Conservation (phyloP, 2,329 filamentous ascomycete genomes). For the Cryphonectria nitschkei region DNA sequence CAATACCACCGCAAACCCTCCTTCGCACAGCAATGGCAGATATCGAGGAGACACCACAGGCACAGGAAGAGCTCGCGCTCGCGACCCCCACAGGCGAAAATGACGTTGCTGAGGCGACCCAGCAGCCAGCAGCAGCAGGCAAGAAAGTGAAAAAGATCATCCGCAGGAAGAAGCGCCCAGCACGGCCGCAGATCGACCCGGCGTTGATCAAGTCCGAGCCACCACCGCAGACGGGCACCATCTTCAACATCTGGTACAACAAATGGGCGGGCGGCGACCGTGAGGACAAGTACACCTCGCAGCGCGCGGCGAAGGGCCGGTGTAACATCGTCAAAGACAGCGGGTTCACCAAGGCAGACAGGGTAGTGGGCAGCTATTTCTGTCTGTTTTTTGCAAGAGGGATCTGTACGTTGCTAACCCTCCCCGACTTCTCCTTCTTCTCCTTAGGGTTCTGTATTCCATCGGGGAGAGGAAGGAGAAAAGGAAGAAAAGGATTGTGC, state of each 20-base stretch:
- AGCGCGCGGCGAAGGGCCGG: constrained; percentile 79
- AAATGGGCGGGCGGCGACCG: constrained; percentile 97
- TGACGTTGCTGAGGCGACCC: constrained; percentile 47
- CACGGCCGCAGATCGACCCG: constrained; percentile 87
- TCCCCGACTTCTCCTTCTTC: constrained; percentile 56
- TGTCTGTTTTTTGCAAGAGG: constrained; percentile 91
- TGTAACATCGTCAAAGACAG: constrained; percentile 84
- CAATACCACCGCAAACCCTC: neutral
- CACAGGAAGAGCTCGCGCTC: constrained; percentile 39
- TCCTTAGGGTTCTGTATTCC: constrained; percentile 39
- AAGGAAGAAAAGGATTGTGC: neutral
- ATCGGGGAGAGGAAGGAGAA: neutral
- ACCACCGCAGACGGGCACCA: constrained; percentile 88
- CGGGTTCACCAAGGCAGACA: constrained; percentile 79
- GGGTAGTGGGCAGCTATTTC: constrained; percentile 80
- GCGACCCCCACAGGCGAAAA: constrained; percentile 43
- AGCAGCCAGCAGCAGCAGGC: constrained; percentile 38
- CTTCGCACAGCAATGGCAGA: constrained; percentile 34
- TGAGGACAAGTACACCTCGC: constrained; percentile 85
- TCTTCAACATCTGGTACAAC: constrained; percentile 99
- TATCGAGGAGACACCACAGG: constrained; percentile 22
- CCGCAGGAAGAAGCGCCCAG: constrained; percentile 86
- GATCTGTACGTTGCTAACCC: constrained; percentile 56
- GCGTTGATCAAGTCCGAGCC: constrained; percentile 81
- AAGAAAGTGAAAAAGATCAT: constrained; percentile 89